Base-by-base conservation (phyloP, 1,139 yeast species). In the Sugiyamaella sp. region DNA sequence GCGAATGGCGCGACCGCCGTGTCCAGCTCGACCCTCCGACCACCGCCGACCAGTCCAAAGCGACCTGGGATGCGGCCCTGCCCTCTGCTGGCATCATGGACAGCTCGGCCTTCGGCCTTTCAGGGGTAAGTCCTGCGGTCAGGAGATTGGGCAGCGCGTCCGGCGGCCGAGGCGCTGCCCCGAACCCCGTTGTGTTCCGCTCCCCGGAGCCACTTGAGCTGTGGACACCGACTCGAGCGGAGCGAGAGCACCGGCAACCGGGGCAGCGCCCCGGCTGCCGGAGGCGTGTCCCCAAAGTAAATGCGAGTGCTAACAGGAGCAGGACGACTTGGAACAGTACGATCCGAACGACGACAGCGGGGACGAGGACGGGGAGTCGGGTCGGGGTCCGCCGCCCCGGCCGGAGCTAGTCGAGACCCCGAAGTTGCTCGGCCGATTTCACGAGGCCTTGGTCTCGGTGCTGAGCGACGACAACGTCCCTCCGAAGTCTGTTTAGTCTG, bases 31-130 rank as follows among this genome's bases (percentile, higher is more conserved):
- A 29, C 8, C 22, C 37, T 3, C 38, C 29, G 24, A 22, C 50
- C 1, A 14, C 14, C n/a, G 27, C 21, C 2, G 39, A n/a, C 38
- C 22, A 20, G 3, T 4, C n/a, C 17, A 12, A 21, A 46, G 59
- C 53, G 39, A 53, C 51, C 52, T 59, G 63, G 66, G 54, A 51
- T 49, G 53, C 55, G 49, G 69, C 65, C 74, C 76, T 57, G 66
- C 76, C 41, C 56, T 68, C 75, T 1, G 68, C 77, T 12, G 51
- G 50, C 9, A 73, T 80, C 16, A 73, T 78, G 33, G 75, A 74
- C 17, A 72, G 77, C 16, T 68, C 74, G 4, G 84, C 80, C 39
- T 78, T 85, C 60, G 95, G 95, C 0, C 62, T 86, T 3, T 76
- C 78, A 52, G 76, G 74, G 14, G 80, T 57, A 42, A 43, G 48